Conservation (phyloP, 1,139 yeast genomes). For the Blastobotrys ciferrii region DNA sequence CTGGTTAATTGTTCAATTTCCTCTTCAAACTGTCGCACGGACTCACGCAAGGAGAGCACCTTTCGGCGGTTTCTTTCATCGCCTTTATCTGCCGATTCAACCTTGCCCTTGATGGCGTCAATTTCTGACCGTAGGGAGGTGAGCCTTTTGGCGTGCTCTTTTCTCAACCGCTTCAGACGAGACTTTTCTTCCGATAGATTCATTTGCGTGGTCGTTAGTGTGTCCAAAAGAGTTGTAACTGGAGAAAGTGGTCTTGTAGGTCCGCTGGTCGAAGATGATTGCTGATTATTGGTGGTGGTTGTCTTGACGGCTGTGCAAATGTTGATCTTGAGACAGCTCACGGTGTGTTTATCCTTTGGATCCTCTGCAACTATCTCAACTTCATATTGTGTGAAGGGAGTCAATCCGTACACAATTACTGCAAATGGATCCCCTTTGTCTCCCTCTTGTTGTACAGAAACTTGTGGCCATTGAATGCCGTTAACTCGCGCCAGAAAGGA, state of each 20-base stretch:
- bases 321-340: constrained; percentile 21
- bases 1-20: constrained; percentile 29
- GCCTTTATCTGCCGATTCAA: constrained; percentile 36
- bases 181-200: constrained; percentile 37
- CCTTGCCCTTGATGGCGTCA: constrained; percentile 33
- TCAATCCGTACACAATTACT: constrained; percentile 36
- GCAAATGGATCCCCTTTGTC: constrained; percentile 21
- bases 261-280: constrained; percentile 19
- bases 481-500: constrained; percentile 33
- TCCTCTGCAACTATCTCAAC: constrained; percentile 30
- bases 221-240: constrained; percentile 38
- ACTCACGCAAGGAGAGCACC: constrained; percentile 34
- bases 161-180: constrained; percentile 33
- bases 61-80: constrained; percentile 37
- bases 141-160: constrained; percentile 37
- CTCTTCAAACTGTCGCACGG: constrained; percentile 36
- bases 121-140: constrained; percentile 36
- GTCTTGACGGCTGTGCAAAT: constrained; percentile 25
- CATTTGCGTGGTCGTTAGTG: constrained; percentile 36
- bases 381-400: constrained; percentile 37
- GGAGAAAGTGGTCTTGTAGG: constrained; percentile 38
- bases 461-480: constrained; percentile 40
- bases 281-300: constrained; percentile 5
- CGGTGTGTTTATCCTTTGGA: constrained; percentile 13
- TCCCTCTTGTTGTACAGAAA: constrained; percentile 26